These are phyloP conservation scores for Sporisorium sorghi DNA, from an alignment of 1,284 basidiomycete genomes.

Conservation along the genomic window DNA sequence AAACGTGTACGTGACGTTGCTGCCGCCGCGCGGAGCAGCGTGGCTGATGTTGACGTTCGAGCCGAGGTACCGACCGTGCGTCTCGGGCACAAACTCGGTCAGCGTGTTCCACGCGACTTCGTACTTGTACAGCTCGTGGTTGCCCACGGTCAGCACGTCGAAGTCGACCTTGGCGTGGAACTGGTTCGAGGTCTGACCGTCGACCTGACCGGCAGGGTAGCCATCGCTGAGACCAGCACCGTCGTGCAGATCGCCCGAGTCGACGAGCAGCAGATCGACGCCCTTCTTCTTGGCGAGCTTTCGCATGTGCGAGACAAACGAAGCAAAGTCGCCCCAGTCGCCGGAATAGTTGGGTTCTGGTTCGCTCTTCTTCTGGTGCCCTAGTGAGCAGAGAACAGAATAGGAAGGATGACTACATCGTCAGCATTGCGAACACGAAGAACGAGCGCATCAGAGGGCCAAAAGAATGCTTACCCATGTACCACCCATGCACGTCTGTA, in stretches of 20 bases:
- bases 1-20: conserved; percentile 46
- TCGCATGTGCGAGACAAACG: conserved; percentile 64
- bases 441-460: no score
- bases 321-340: conserved; percentile 67
- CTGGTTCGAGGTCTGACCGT: conserved; percentile 61
- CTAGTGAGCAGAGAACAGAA: no score
- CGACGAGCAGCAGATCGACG: conserved; percentile 65
- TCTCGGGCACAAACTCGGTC: conserved; percentile 77
- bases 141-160: conserved; percentile 85
- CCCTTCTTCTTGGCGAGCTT: conserved; percentile 55
- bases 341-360: conserved; percentile 67
- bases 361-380: conserved; percentile 59
- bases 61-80: conserved; percentile 52
- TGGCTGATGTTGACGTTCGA: conserved; percentile 60
- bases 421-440: no score
- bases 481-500: conserved; percentile 79
- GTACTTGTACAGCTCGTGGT: conserved; percentile 88
- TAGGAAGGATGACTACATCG: no score
- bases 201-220: conserved; percentile 45
- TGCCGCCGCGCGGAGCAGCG: conserved; percentile 22
- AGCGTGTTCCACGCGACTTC: conserved; percentile 81
- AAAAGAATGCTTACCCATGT: conserved; percentile 35
- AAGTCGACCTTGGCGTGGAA: conserved; percentile 79
- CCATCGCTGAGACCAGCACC: conserved; percentile 66
- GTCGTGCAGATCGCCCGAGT: conserved; percentile 65